A percentile compares a stretch with the other conserved stretches of the same genome.
Conservation (phyloP, 2,329 filamentous ascomycete species). For the Dothidotthia symphoricarpi region DNA sequence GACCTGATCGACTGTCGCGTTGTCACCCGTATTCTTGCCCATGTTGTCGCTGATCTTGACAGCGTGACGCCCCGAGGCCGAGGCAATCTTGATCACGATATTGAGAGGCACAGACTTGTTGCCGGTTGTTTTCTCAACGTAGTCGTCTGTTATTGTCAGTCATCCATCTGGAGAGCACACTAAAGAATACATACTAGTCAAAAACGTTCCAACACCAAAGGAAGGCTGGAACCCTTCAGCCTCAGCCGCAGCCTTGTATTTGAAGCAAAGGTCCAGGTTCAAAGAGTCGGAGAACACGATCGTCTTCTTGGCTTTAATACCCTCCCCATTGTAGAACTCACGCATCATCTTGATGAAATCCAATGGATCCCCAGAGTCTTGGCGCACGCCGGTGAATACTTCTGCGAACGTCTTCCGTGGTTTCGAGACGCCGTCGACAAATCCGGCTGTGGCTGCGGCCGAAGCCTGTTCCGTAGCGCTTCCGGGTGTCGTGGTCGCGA, state of each 20-base stretch:
- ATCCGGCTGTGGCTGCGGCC: slow-evolving; percentile 44
- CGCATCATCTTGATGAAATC: slow-evolving; percentile 77
- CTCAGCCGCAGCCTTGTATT: slow-evolving; percentile 84
- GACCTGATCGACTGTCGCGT: slow-evolving; percentile 72
- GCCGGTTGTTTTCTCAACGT: slow-evolving; percentile 66
- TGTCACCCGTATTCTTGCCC: slow-evolving; percentile 91
- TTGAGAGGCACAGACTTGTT: slow-evolving; percentile 89
- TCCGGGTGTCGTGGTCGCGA: slow-evolving; percentile 44
- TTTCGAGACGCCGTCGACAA: slow-evolving; percentile 42
- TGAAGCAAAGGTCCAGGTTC: slow-evolving; percentile 83
- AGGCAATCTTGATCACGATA: slow-evolving; percentile 96
- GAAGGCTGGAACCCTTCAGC: slow-evolving; percentile 76
- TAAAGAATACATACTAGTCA: slow-evolving; percentile 63
- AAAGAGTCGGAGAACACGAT: slow-evolving; percentile 96
- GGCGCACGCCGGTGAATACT: slow-evolving; percentile 77
- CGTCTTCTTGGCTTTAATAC: slow-evolving; percentile 76
- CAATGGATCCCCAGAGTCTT: slow-evolving; percentile 84
- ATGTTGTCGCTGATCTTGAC: slow-evolving; percentile 89
- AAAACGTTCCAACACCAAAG: slow-evolving; percentile 92
- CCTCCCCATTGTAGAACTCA: slow-evolving; percentile 73
- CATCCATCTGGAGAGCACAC: not conserved
- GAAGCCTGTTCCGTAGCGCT: slow-evolving; percentile 43
- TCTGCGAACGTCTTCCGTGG: slow-evolving; percentile 67
- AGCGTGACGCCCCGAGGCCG: slow-evolving; percentile 74
- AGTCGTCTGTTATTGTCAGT: slow-evolving; percentile 64